Evolutionary conservation across 2,329 filamentous ascomycete genomes (phyloP).

Genomic region (Aspergillus transmontanensis): DNA sequence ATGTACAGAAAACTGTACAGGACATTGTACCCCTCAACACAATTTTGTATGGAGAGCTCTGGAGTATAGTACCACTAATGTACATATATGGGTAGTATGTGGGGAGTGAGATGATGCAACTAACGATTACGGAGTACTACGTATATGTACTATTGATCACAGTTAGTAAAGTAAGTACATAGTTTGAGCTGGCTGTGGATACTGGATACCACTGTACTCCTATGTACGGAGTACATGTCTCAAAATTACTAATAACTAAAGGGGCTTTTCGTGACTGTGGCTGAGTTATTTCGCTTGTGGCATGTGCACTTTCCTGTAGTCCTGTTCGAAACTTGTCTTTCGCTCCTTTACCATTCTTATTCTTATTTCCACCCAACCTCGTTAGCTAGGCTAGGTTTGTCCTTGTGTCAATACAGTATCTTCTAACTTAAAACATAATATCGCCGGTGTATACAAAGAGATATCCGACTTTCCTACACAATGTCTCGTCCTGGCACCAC

Average conservation of each 20-base stretch:
- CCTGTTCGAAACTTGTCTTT: constrained; percentile 1
- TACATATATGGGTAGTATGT: too few species aligned
- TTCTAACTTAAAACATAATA: neutral
- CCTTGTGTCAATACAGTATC: neutral
- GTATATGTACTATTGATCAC: too few species aligned
- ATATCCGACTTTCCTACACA: constrained; percentile 12
- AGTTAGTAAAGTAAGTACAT: too few species aligned
- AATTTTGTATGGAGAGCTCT: too few species aligned
- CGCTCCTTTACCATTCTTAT: neutral
- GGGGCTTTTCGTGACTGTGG: neutral
- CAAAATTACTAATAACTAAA: neutral
- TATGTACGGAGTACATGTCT: neutral
- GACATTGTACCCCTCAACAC: too few species aligned
- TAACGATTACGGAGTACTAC: too few species aligned
- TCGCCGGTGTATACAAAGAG: neutral
- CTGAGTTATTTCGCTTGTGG: constrained; percentile 2
- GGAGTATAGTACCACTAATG: too few species aligned
- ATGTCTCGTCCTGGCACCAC: constrained; percentile 96
- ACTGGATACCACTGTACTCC: neutral
- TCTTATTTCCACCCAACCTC: neutral
- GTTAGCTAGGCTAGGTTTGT: neutral
- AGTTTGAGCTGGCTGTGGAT: neutral
- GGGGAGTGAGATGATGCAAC: too few species aligned
- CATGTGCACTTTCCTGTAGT: neutral
- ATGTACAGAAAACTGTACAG: neutral